phyloP scores from a whole-genome alignment of 192 early-diverging fungal species.

The Coemansia sp. region DNA sequence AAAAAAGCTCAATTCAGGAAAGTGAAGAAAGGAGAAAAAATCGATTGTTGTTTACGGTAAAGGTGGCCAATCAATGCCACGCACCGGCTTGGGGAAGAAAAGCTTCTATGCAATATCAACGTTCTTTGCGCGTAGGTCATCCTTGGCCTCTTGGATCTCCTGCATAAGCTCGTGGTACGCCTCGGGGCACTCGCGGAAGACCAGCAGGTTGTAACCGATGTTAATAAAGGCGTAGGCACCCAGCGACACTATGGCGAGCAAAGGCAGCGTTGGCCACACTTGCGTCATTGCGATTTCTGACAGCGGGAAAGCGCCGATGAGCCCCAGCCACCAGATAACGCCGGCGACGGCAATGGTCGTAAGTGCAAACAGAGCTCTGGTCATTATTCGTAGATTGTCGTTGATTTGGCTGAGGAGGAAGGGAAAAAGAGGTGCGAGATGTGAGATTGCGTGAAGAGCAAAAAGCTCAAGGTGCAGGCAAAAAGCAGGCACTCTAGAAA shows the following conservation, averaged over 20 bases:
- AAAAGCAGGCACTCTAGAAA: neutral
- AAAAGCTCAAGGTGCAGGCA: neutral
- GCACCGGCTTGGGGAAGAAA: neutral
- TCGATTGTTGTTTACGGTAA: neutral
- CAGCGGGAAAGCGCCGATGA: conserved; percentile 33
- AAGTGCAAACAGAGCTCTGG: conserved; percentile 24
- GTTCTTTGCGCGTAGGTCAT: conserved; percentile 71
- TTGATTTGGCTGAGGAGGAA: neutral
- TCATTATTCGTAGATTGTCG: conserved; percentile 19
- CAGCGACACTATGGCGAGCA: conserved; percentile 66
- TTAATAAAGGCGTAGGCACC: conserved; percentile 86
- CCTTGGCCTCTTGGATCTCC: conserved; percentile 83
- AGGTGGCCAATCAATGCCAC: neutral
- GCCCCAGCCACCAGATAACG: conserved; percentile 35
- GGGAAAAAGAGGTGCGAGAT: neutral
- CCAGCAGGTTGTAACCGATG: conserved; percentile 82
- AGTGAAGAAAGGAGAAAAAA: neutral
- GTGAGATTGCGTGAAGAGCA: neutral
- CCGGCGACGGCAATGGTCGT: conserved; percentile 15
- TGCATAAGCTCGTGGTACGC: conserved; percentile 78
- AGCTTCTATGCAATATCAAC: conserved; percentile 45
- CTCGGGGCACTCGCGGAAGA: conserved; percentile 90
- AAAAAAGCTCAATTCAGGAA: neutral
- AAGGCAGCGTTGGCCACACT: conserved; percentile 46
- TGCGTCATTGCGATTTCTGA: conserved; percentile 30